These are phyloP conservation scores for Dujonia santamariae DNA, from an alignment of 1,139 yeast genomes.

Conservation along the genomic window DNA sequence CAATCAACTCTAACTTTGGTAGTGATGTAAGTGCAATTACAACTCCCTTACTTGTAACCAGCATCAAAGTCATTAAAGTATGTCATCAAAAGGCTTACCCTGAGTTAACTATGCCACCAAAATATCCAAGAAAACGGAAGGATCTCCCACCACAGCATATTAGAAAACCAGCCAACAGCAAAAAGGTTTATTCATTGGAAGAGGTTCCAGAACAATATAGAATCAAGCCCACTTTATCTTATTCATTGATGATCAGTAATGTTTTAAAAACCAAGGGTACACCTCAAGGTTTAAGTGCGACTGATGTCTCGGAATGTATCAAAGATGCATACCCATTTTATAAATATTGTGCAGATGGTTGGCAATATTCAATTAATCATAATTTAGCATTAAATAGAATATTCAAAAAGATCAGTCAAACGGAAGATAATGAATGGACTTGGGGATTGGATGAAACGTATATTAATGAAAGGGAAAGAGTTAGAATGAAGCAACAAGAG, in stretches of 20 bases:
- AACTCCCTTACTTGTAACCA: constrained; percentile 6
- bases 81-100: constrained; percentile 24
- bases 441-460: constrained; percentile 90
- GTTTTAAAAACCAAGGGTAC: constrained; percentile 67
- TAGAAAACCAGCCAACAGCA: constrained; percentile 50
- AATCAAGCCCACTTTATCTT: constrained; percentile 76
- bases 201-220: constrained; percentile 88
- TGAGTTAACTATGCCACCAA: constrained; percentile 38
- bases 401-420: constrained; percentile 62
- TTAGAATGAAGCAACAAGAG: constrained; percentile 66
- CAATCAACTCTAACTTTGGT: too few relatives aligned
- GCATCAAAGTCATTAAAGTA: constrained; percentile 4
- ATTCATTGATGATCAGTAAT: constrained; percentile 74
- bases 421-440: constrained; percentile 59
- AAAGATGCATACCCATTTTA: constrained; percentile 88
- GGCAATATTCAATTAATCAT: constrained; percentile 95
- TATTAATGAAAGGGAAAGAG: constrained; percentile 75
- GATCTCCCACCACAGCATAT: constrained; percentile 13
- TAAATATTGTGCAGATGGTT: constrained; percentile 91
- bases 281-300: constrained; percentile 71
- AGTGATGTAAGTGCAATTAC: constrained; percentile 1
- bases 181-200: constrained; percentile 58
- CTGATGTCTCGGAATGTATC: constrained; percentile 83
- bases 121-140: constrained; percentile 39
- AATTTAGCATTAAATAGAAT: constrained; percentile 82